Percentiles rank a stretch among this genome's conserved stretches.
phyloP scores from a whole-genome alignment of 768 basidiomycete genomes.

The Pulveroboletus sp. region DNA sequence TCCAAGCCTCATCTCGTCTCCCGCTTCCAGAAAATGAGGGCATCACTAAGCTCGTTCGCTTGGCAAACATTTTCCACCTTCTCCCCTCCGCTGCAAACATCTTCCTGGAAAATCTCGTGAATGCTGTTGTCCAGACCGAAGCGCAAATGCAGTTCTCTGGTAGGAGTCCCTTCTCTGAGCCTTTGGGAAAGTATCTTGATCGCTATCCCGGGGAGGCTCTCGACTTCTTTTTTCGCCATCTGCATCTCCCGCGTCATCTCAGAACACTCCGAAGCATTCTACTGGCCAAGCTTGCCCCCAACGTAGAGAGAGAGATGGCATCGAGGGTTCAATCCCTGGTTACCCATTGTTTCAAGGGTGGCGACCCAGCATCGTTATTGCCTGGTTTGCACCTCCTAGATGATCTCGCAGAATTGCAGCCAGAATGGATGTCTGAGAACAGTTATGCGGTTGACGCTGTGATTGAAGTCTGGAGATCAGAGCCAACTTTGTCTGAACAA shows the following conservation, averaged over 20 bases:
- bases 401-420: constrained; percentile 65
- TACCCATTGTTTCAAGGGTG: constrained; percentile 44
- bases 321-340: constrained; percentile 55
- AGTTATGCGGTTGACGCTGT: constrained; percentile 64
- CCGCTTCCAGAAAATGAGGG: constrained; percentile 85
- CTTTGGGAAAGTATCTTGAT: constrained; percentile 85
- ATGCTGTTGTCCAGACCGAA: constrained; percentile 87
- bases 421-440: constrained; percentile 69
- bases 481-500: constrained; percentile 43
- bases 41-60: constrained; percentile 87
- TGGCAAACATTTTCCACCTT: constrained; percentile 96
- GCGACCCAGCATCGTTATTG: constrained; percentile 47
- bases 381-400: constrained; percentile 73
- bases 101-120: constrained; percentile 85
- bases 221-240: constrained; percentile 75
- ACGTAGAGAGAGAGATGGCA: constrained; percentile 62
- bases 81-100: constrained; percentile 90
- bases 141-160: constrained; percentile 86
- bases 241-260: constrained; percentile 75
- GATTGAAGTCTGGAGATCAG: constrained; percentile 64
- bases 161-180: constrained; percentile 88
- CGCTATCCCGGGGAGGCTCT: constrained; percentile 84
- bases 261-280: constrained; percentile 83
- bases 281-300: constrained; percentile 72
- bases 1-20: constrained; percentile 71